Percentiles rank a stretch among this genome's conserved stretches.
These are phyloP conservation scores for Venturia effusa DNA, from an alignment of 2,329 filamentous ascomycete genomes.

Conservation along the genomic window DNA sequence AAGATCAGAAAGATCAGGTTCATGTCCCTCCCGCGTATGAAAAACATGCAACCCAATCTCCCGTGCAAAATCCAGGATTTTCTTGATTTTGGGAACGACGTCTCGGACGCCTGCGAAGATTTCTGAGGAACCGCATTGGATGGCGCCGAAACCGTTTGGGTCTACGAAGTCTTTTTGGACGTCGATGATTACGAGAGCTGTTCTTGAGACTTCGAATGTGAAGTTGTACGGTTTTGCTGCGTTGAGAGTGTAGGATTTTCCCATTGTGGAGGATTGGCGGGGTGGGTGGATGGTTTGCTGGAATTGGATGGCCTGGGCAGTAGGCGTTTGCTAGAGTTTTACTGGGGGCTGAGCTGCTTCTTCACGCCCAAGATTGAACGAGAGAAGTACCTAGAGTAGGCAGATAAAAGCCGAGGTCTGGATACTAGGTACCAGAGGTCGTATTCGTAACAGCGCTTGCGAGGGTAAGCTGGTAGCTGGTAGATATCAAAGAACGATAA, in stretches of 20 bases:
- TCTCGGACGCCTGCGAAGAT: neutral
- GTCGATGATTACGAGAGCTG: neutral
- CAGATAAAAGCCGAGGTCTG: too few relatives aligned
- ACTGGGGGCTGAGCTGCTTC: too few relatives aligned
- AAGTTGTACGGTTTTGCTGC: neutral
- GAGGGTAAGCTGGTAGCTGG: too few relatives aligned
- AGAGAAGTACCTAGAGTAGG: too few relatives aligned
- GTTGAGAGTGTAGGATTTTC: neutral
- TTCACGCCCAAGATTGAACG: too few relatives aligned
- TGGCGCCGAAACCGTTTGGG: neutral
- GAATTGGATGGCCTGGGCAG: neutral
- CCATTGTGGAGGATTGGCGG: neutral
- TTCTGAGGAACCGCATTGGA: neutral
- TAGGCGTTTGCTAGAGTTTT: too few relatives aligned
- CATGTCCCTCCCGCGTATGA: conserved; percentile 6
- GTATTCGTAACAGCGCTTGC: too few relatives aligned
- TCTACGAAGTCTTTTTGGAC: neutral
- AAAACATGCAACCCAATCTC: neutral
- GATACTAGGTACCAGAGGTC: too few relatives aligned
- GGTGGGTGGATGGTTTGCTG: neutral
- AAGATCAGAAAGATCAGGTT: conserved; percentile 1
- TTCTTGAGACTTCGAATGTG: neutral
- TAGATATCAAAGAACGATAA: too few relatives aligned
- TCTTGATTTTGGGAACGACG: neutral
- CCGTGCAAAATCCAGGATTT: neutral